A percentile compares a stretch with the other conserved stretches of the same genome.
Evolutionary conservation across 305 asterid genomes (phyloP).

Genomic region (Fraxinus platypoda): DNA sequence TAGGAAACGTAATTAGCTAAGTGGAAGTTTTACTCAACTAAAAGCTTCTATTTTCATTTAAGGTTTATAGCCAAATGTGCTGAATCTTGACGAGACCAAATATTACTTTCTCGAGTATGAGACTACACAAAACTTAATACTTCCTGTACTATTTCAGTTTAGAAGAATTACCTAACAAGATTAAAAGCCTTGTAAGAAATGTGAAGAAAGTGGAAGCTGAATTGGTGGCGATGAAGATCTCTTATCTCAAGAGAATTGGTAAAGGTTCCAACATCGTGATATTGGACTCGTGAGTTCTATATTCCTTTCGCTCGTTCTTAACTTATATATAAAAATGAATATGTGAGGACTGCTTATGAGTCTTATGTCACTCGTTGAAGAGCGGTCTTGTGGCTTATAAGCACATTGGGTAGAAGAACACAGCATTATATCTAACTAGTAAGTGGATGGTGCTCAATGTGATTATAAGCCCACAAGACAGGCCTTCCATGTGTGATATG

Average conservation of each 20-base stretch:
- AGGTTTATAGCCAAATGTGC: neutral
- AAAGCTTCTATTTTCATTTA: neutral
- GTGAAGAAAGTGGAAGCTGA: conserved; percentile 87
- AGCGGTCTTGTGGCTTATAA: neutral
- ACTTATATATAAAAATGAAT: neutral
- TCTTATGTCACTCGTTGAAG: neutral
- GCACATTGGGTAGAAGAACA: neutral
- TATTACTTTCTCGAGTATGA: neutral
- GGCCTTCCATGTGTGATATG: neutral
- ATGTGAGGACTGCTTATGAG: neutral
- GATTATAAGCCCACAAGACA: neutral
- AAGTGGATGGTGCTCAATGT: neutral
- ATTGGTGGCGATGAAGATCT: conserved; percentile 77
- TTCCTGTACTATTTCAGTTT: conserved; percentile 45
- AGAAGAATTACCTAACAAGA: conserved; percentile 83
- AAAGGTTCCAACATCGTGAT: conserved; percentile 78
- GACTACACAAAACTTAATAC: neutral
- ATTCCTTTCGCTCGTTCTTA: neutral
- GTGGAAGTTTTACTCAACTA: neutral
- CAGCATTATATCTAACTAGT: neutral
- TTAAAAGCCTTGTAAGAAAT: conserved; percentile 61
- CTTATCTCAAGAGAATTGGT: conserved; percentile 76
- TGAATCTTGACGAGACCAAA: neutral
- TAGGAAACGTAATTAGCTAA: neutral
- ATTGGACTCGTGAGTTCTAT: conserved; percentile 78